A percentile compares a stretch with the other conserved stretches of the same genome.
Evolutionary conservation across 305 asterid genomes (phyloP).

Genomic region (Fraxinus sp.): DNA sequence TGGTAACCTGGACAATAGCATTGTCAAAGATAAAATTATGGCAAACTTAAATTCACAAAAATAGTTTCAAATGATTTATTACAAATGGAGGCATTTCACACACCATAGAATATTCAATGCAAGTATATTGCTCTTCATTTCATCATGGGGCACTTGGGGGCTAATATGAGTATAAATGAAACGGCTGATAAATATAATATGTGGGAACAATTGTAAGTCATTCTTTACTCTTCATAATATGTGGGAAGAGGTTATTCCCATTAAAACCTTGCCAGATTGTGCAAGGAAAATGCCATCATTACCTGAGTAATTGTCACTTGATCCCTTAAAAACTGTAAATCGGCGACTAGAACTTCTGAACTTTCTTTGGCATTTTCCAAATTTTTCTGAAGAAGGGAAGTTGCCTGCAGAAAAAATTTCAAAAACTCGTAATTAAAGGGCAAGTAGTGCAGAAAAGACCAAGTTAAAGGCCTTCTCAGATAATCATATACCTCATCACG

Average conservation of each 20-base stretch:
- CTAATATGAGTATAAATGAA: background rate
- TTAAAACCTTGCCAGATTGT: background rate
- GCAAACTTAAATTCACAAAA: background rate
- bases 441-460: background rate
- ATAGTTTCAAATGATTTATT: background rate
- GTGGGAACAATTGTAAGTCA: background rate
- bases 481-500: conserved; percentile 66
- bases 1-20: conserved; percentile 63
- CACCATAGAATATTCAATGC: background rate
- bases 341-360: conserved; percentile 87
- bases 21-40: conserved; percentile 5
- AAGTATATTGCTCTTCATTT: background rate
- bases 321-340: conserved; percentile 77
- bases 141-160: background rate
- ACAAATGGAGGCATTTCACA: background rate
- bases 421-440: conserved; percentile 5
- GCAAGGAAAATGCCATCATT: background rate
- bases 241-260: background rate
- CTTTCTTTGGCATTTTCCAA: conserved; percentile 90
- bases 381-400: conserved; percentile 70
- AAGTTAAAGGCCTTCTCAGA: conserved; percentile 19
- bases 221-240: background rate
- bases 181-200: background rate
- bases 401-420: conserved; percentile 54
- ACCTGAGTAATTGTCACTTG: conserved; percentile 90